Evolutionary conservation across 345 rosid species (phyloP).

Genomic region (Cochlearia excelsa): DNA sequence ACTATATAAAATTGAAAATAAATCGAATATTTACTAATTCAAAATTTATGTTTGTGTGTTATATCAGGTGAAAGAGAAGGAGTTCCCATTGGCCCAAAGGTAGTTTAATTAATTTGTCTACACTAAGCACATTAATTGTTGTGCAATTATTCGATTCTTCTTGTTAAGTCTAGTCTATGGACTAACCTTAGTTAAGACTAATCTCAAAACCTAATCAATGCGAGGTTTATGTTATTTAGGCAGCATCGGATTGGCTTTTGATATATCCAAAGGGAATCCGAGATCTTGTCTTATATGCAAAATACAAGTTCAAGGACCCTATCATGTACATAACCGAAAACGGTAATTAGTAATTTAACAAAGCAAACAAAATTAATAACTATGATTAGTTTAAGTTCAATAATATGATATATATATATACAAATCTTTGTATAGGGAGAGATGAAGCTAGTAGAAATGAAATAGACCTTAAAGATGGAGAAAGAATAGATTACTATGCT

Average conservation of each 20-base stretch:
- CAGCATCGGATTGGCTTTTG: constrained; percentile 50
- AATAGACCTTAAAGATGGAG: constrained; percentile 25
- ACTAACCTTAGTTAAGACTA: no score
- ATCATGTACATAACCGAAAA: constrained; percentile 56
- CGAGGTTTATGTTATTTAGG: constrained; percentile 26
- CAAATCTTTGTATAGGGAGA: constrained; percentile 27
- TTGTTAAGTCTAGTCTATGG: no score
- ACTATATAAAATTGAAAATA: no score
- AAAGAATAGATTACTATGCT: constrained; percentile 36
- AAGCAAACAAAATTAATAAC: not conserved
- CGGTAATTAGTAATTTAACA: constrained; percentile 33
- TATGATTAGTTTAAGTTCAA: not conserved
- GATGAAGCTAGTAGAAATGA: constrained; percentile 30
- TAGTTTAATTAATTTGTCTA: not conserved
- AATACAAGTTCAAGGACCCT: constrained; percentile 49
- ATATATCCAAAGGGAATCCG: constrained; percentile 55
- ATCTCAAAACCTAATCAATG: no score
- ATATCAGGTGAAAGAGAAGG: constrained; percentile 41
- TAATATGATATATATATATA: not conserved
- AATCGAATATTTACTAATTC: not conserved
- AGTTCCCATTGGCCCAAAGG: constrained; percentile 45
- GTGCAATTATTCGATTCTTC: no score
- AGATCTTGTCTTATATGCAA: constrained; percentile 42
- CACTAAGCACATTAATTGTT: no score
- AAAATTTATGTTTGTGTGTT: not conserved